These are phyloP conservation scores for Grosmannia penicillata DNA, from an alignment of 2,329 filamentous ascomycete species.

Conservation along the genomic window DNA sequence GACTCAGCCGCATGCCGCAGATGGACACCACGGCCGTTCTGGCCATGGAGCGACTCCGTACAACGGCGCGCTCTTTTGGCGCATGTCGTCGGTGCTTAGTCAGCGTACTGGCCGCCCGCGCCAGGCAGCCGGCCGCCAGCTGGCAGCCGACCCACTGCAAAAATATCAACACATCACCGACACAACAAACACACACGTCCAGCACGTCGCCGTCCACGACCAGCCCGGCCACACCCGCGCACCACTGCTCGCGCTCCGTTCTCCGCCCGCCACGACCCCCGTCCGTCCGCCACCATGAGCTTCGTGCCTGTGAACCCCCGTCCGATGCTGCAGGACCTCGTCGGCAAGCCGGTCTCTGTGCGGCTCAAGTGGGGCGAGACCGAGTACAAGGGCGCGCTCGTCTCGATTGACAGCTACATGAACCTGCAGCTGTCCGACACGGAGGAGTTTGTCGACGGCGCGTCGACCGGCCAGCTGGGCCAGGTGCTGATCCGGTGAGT, in stretches of 20 bases:
- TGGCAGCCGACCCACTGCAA: too few species aligned
- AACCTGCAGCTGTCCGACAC: slow-evolving; percentile 87
- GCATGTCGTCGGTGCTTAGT: too few species aligned
- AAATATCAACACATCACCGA: too few species aligned
- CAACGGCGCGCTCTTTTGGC: too few species aligned
- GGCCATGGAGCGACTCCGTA: too few species aligned
- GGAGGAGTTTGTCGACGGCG: slow-evolving; percentile 82
- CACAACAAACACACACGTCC: neutral
- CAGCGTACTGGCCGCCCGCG: too few species aligned
- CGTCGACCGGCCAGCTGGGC: slow-evolving; percentile 71
- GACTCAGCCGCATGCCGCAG: too few species aligned
- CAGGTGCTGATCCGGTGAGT: slow-evolving; percentile 78
- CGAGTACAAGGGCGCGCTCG: slow-evolving; percentile 87
- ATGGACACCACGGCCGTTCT: too few species aligned
- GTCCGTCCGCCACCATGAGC: slow-evolving; percentile 11
- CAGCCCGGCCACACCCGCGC: neutral
- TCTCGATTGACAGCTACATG: slow-evolving; percentile 93
- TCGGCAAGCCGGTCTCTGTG: slow-evolving; percentile 82
- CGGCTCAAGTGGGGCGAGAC: slow-evolving; percentile 96
- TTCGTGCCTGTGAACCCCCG: slow-evolving; percentile 94
- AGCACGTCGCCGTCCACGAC: too few species aligned
- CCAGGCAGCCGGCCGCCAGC: too few species aligned
- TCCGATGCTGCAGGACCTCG: slow-evolving; percentile 85
- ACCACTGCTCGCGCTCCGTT: neutral
- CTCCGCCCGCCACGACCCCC: neutral